Conservation (phyloP, 495 filamentous ascomycete species). For the Coniosporium apollinis region DNA sequence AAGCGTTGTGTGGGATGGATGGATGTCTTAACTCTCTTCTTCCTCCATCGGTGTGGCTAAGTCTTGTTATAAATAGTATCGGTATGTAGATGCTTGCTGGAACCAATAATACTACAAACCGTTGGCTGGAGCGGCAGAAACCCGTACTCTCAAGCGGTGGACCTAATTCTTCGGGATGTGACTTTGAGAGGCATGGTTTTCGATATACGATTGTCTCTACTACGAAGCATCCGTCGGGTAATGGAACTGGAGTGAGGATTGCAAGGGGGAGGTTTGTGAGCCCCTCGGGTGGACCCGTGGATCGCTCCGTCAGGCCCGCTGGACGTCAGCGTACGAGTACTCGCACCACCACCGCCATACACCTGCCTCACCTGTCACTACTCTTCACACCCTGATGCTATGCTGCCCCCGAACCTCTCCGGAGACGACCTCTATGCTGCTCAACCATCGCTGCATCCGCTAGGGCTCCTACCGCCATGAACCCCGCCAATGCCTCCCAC, state of each 20-base stretch:
- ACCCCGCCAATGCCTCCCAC: constrained; percentile 14
- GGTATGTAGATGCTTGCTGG: neutral
- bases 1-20: neutral
- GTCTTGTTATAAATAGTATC: neutral
- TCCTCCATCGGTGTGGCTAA: no score
- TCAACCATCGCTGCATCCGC: neutral
- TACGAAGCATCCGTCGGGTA: no score
- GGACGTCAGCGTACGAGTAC: neutral
- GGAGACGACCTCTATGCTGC: neutral
- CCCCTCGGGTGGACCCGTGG: no score
- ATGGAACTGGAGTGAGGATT: no score
- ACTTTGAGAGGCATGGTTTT: no score
- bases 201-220: no score
- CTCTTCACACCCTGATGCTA: neutral
- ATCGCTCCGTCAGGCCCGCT: no score
- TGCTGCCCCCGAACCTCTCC: neutral
- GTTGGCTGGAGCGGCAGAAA: neutral
- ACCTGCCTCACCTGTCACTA: neutral
- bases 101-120: neutral
- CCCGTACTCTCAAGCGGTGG: no score
- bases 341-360: neutral
- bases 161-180: no score
- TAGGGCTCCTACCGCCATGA: constrained; percentile 13
- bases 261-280: no score
- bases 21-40: neutral